phyloP scores from a whole-genome alignment of 164 flowering plant genomes.

The Vitis riparia region DNA sequence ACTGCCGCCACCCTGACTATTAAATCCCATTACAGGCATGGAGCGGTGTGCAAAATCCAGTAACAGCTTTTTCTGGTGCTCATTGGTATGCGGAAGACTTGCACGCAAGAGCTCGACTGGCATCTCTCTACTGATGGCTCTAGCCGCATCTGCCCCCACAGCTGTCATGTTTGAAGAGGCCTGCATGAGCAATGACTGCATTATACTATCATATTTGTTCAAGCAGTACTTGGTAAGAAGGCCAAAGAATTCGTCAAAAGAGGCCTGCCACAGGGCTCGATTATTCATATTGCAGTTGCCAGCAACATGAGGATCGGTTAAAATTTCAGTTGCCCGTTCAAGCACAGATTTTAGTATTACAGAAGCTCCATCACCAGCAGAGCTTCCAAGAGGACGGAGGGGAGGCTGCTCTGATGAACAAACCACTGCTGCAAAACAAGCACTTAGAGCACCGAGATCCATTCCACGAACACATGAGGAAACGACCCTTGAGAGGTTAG shows the following conservation, averaged over 20 bases:
- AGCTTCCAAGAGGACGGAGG: constrained; percentile 59
- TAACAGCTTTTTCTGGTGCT: constrained; percentile 42
- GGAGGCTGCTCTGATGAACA: constrained; percentile 81
- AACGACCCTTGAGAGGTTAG: constrained; percentile 43
- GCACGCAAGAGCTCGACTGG: constrained; percentile 62
- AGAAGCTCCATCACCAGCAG: constrained; percentile 68
- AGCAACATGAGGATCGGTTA: constrained; percentile 40
- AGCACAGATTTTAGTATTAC: constrained; percentile 47
- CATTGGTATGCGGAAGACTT: constrained; percentile 59
- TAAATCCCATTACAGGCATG: constrained; percentile 32
- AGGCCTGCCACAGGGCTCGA: constrained; percentile 64
- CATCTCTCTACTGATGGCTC: constrained; percentile 49
- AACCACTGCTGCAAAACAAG: constrained; percentile 71
- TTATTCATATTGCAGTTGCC: constrained; percentile 30
- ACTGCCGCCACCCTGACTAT: constrained; percentile 23
- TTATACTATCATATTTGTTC: constrained; percentile 49
- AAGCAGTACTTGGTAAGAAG: constrained; percentile 63
- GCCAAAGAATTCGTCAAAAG: constrained; percentile 55
- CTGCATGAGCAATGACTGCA: constrained; percentile 36
- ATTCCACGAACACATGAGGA: constrained; percentile 42
- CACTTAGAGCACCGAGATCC: constrained; percentile 69
- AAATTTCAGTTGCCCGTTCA: constrained; percentile 54
- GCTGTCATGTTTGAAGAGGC: constrained; percentile 17
- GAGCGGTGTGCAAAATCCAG: constrained; percentile 50
- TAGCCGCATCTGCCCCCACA: constrained; percentile 37